These are phyloP conservation scores for Pseudogymnoascus sp. DNA, from an alignment of 2,329 filamentous ascomycete species.

Conservation along the genomic window DNA sequence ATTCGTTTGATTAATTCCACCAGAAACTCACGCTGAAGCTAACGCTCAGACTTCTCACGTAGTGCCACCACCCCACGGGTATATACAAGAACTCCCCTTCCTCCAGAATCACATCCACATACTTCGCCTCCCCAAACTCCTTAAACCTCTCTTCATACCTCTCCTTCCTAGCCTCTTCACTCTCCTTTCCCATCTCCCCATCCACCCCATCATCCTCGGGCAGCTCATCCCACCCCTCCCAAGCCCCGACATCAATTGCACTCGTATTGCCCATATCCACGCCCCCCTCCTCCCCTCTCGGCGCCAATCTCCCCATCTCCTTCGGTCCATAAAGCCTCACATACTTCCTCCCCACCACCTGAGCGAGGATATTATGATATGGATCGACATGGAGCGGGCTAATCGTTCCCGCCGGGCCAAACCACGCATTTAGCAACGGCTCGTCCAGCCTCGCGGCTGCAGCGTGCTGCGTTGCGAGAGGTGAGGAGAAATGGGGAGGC, in stretches of 20 bases:
- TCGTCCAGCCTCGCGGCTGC: conserved; percentile 36
- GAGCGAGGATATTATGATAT: conserved; percentile 85
- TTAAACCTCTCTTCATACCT: conserved; percentile 18
- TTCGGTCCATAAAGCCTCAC: conserved; percentile 74
- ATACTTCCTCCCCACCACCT: conserved; percentile 87
- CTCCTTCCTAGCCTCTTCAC: conserved; percentile 10
- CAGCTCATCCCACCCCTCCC: conserved; percentile 46
- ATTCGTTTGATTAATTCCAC: conserved; percentile 52
- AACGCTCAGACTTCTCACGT: conserved; percentile 73
- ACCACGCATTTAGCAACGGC: conserved; percentile 82
- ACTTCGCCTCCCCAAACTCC: conserved; percentile 16
- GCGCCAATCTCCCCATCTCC: conserved; percentile 48
- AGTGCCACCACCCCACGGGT: conserved; percentile 97
- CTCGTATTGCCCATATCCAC: conserved; percentile 94
- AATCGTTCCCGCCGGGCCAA: conserved; percentile 79
- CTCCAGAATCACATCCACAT: conserved; percentile 66
- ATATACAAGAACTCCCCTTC: conserved; percentile 84
- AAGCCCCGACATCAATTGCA: conserved; percentile 61
- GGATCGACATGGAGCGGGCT: conserved; percentile 90
- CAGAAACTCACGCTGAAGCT: conserved; percentile 97
- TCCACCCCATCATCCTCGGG: conserved; percentile 11
- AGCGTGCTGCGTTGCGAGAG: conserved; percentile 33
- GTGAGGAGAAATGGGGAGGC: conserved; percentile 39
- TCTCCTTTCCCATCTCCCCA: conserved; percentile 15
- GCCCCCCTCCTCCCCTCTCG: conserved; percentile 55